Evolutionary conservation across 495 filamentous ascomycete species (phyloP), one percentile per base, ranked within the genome.

Genomic region (Hypoxylon fragiforme): DNA sequence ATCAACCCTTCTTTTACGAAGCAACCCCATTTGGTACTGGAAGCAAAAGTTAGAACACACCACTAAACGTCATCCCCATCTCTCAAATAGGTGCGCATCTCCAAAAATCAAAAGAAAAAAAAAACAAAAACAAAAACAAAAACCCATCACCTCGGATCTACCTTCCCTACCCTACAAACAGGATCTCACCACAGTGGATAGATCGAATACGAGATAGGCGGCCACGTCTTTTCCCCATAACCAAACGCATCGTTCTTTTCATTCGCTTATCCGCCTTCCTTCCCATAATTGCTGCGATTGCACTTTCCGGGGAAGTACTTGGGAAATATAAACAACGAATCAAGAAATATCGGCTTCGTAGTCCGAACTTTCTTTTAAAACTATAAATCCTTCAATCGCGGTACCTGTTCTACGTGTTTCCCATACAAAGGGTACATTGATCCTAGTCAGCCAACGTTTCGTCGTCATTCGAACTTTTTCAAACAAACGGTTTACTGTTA

Each of bases 281-380:
- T 31, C 8, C 46, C 28, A 7, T 12, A 50, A 21, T 16, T 18
- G 18, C 34, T 14, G n/a, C 14, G 9, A 28, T 6, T 13, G 7
- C 36, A 39, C 52, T 31, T 55, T 46, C 39, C 38, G 19, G 35
- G 39, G 52, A 56, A 47, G 31, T 36, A 15, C 11, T 43, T 46
- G 18, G 7, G 24, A 39, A 20, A 38, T 55, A 36, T 28, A 51
- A 43, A 54, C 37, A 22, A 44, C 24, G 24, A 28, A 28, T 4
- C 24, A 39, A 44, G 47, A 53, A 44, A 52, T 30, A 21, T 39
- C 36, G 58, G 21, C 12, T 24, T 56, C 34, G 44, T 42, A 51
- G 43, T 48, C 16, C 36, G 38, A 61, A 62, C 58, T 43, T 62
- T 52, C 32, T 62, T 39, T 48, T 53, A 13, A 13, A 47, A 28